Base-by-base conservation (phyloP, 495 filamentous ascomycete genomes). In the Oidiodendron maius region DNA sequence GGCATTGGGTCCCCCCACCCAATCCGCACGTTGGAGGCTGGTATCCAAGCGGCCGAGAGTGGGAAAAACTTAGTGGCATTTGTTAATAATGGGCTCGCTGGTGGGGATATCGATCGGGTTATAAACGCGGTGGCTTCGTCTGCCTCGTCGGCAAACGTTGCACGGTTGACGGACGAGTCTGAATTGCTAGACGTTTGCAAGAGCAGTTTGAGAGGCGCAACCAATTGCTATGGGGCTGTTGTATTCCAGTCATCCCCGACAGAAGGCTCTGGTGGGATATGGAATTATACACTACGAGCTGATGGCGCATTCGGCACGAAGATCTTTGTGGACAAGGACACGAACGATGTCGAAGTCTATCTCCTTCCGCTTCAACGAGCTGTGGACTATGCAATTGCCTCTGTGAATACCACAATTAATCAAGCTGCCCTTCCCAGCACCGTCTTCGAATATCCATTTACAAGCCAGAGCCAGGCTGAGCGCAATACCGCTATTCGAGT, bases 201-300 rank as follows among this genome's bases (percentile, higher is more conserved):
- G 36, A 84, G 80, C 50, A 75, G 75, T 12, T 63, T 95, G 41
- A 70, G 84, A 24, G 89, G 86, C 1, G 79, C 83, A 4, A 86
- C 83, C 2, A 62, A 58, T 2, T 95, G 89, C 61, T 90, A 81
- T 57, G 85, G 77, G 10, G 89, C 85, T 2, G 82, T 83, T 5
- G 76, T 84, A 18, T 94, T 95, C 61, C 63, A 77, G 44, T 81
- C 77, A 4, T 88, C 84, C 9, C 87, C 86, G 3, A 70, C 56
- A 2, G 84, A 89, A 66, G 86, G 86, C 6, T 54, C 61, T 0
- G 75, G 71, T 23, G 76, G 73, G 0, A 52, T 72, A n/a, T 94
- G 89, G 89, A 91, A 91, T 61, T 95, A 94, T 54, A 89, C 84
- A 1, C 69, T 95, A 15, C 71, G 87, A 46, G 78, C 78, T 2